Conservation (phyloP, 2,329 filamentous ascomycete genomes). For the Fusarium mangiferae region DNA sequence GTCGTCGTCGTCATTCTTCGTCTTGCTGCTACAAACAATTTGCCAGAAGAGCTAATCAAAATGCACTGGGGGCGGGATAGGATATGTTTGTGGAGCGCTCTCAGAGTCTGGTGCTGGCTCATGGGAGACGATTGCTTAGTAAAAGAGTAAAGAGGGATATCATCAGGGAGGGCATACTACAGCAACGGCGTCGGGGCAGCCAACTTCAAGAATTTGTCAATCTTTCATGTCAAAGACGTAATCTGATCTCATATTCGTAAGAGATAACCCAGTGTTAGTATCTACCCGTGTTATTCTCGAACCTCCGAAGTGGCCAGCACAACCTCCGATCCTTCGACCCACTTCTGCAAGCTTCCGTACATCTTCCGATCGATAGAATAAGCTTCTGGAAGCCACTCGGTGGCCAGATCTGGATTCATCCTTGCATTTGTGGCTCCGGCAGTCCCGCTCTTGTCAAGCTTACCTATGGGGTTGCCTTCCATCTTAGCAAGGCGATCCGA, state of each 20-base stretch:
- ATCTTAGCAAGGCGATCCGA: neutral
- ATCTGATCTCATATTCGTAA: neutral
- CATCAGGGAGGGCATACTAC: neutral
- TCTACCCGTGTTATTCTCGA: neutral
- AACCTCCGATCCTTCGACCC: neutral
- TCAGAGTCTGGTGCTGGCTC: neutral
- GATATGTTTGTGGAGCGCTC: neutral
- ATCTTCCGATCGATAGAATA: neutral
- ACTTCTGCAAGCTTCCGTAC: neutral
- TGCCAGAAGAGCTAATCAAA: neutral
- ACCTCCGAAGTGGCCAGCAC: neutral
- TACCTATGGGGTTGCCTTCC: neutral
- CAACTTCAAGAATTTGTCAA: neutral
- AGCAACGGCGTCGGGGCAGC: neutral
- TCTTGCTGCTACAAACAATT: neutral
- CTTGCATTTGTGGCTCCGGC: fast-evolving
- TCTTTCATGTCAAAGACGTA: neutral
- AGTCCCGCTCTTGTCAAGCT: neutral
- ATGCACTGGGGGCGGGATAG: fast-evolving
- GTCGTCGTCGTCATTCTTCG: neutral
- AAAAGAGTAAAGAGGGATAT: neutral
- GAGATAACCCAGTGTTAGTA: neutral
- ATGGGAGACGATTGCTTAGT: neutral
- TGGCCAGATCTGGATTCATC: neutral
- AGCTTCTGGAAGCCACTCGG: neutral